These are phyloP conservation scores for Fusarium guadeloupense DNA, from an alignment of 2,329 filamentous ascomycete genomes.

Conservation along the genomic window DNA sequence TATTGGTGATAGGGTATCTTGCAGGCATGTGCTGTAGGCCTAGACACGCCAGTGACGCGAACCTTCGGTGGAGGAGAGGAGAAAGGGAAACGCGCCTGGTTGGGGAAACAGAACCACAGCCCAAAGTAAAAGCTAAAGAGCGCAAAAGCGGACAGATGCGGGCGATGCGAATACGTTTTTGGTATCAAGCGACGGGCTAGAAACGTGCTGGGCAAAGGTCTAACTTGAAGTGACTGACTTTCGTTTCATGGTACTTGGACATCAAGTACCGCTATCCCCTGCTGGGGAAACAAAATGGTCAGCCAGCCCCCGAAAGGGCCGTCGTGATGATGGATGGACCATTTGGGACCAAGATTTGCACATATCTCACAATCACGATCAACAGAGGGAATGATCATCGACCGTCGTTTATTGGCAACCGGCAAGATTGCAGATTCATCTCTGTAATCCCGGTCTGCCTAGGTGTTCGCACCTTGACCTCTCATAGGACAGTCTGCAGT, in stretches of 20 bases:
- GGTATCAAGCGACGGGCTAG: slow-evolving; percentile 38
- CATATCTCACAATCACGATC: slow-evolving; percentile 27
- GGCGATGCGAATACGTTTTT: slow-evolving; percentile 41
- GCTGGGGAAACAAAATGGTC: slow-evolving; percentile 29
- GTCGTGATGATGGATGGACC: slow-evolving; percentile 4
- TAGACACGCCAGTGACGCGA: slow-evolving; percentile 19
- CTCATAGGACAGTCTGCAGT: slow-evolving; percentile 8
- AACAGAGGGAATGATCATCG: slow-evolving; percentile 15
- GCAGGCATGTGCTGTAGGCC: too few relatives aligned
- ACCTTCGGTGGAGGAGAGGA: slow-evolving; percentile 17
- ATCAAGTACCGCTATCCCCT: slow-evolving; percentile 20
- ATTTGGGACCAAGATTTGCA: slow-evolving; percentile 13
- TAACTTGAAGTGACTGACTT: slow-evolving; percentile 33
- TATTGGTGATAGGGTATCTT: slow-evolving; percentile 2
- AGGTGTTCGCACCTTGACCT: neutral
- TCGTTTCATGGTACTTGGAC: slow-evolving; percentile 35
- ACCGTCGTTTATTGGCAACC: slow-evolving; percentile 13
- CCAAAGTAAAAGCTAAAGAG: slow-evolving; percentile 38
- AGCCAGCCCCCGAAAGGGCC: slow-evolving; percentile 7
- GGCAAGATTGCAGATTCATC: neutral
- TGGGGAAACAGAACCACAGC: slow-evolving; percentile 28
- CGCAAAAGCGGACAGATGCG: slow-evolving; percentile 41
- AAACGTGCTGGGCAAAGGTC: slow-evolving; percentile 36
- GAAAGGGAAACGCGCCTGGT: slow-evolving; percentile 36
- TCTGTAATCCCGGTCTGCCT: slow-evolving; percentile 5